Conservation (phyloP, 1,284 basidiomycete species). For the Ganoderma leucocontextum region DNA sequence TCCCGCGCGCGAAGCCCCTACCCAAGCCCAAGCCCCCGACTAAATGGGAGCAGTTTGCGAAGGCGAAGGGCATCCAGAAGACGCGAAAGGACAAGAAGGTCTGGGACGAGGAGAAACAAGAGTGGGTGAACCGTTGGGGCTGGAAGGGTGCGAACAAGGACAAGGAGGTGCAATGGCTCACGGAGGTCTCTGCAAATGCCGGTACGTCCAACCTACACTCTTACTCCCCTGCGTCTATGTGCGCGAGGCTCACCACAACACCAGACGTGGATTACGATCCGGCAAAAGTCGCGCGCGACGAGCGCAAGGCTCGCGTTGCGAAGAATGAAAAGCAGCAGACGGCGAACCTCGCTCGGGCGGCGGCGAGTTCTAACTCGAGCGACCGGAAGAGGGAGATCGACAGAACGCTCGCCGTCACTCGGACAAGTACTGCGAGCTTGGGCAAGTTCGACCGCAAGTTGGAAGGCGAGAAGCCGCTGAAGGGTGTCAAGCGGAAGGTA, state of each 20-base stretch:
- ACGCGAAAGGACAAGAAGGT: slow-evolving; percentile 83
- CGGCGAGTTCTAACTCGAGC: slow-evolving; percentile 40
- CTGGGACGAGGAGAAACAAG: slow-evolving; percentile 95
- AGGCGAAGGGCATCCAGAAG: slow-evolving; percentile 92
- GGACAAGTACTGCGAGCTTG: slow-evolving; percentile 91
- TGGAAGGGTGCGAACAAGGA: slow-evolving; percentile 92
- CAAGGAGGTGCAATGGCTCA: slow-evolving; percentile 90
- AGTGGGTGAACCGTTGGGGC: slow-evolving; percentile 96
- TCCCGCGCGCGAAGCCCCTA: slow-evolving; percentile 92
- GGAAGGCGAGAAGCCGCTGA: slow-evolving; percentile 89
- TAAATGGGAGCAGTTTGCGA: slow-evolving; percentile 97
- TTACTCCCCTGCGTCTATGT: neutral
- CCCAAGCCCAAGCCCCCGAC: slow-evolving; percentile 93
- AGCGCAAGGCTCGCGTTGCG: slow-evolving; percentile 80
- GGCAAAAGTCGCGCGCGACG: slow-evolving; percentile 75
- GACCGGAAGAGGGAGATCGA: slow-evolving; percentile 81
- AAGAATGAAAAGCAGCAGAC: slow-evolving; percentile 88
- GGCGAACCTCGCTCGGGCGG: slow-evolving; percentile 79
- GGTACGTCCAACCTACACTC: slow-evolving; percentile 58
- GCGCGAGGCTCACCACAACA: slow-evolving; percentile 16
- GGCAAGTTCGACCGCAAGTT: slow-evolving; percentile 91
- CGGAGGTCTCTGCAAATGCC: slow-evolving; percentile 87
- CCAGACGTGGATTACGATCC: slow-evolving; percentile 84
- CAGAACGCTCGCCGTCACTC: slow-evolving; percentile 79
- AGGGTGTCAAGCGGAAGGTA: slow-evolving; percentile 94